Conservation (phyloP, 225 moss, liverwort and hornwort genomes). For the Physcomitrium patens region DNA sequence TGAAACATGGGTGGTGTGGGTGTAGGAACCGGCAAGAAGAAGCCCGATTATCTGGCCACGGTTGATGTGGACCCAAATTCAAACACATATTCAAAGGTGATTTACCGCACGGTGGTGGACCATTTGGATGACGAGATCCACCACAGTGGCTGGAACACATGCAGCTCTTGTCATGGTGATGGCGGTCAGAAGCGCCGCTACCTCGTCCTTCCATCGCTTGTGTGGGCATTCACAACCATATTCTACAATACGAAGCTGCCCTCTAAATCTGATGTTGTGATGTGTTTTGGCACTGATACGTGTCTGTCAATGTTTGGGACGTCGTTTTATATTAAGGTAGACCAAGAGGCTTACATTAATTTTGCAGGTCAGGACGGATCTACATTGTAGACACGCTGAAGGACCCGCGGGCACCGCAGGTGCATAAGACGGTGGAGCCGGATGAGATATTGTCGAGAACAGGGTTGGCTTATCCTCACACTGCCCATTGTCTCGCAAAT, state of each 20-base stretch:
- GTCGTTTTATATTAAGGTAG: not conserved
- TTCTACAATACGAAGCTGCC: no score
- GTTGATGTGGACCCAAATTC: slow-evolving; percentile 90
- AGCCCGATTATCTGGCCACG: slow-evolving; percentile 95
- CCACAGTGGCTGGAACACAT: slow-evolving; percentile 98
- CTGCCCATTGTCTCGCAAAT: slow-evolving; percentile 97
- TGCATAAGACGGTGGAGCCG: slow-evolving; percentile 86
- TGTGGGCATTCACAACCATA: no score
- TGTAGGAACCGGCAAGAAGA: slow-evolving; percentile 84
- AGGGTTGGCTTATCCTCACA: slow-evolving; percentile 93
- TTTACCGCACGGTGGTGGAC: slow-evolving; percentile 79
- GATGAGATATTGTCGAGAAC: slow-evolving; percentile 80
- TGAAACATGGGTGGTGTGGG: no score
- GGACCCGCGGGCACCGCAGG: slow-evolving; percentile 76
- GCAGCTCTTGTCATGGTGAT: slow-evolving; percentile 95
- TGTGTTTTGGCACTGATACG: not conserved
- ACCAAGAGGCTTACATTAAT: not conserved
- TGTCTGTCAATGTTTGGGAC: not conserved
- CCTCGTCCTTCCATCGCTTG: slow-evolving; percentile 84
- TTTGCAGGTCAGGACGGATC: slow-evolving; percentile 82
- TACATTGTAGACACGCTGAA: slow-evolving; percentile 83
- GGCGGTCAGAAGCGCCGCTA: slow-evolving; percentile 84
- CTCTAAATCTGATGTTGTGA: no score
- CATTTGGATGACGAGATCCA: slow-evolving; percentile 90
- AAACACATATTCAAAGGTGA: slow-evolving; percentile 70